A percentile compares a stretch with the other conserved stretches of the same genome.
Evolutionary conservation across 352 stramenopile species (phyloP).

Genomic region (Aphanomyces euteiches): DNA sequence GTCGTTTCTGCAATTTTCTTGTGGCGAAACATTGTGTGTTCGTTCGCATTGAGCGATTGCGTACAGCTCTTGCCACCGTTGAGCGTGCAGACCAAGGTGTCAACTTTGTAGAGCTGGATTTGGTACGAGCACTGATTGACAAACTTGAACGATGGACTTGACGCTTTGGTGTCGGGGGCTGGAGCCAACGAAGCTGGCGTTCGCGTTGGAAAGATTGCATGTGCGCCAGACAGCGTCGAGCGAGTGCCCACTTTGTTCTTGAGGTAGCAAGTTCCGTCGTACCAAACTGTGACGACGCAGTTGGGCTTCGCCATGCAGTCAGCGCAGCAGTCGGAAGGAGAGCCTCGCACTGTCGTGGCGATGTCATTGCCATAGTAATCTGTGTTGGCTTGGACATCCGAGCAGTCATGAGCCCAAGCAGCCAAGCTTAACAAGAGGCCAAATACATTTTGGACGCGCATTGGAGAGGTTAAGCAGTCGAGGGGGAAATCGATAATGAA

Average conservation of each 20-base stretch:
- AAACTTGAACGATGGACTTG: conserved; percentile 8
- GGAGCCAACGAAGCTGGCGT: background rate
- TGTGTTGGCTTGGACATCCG: background rate
- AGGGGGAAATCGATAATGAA: too few species aligned
- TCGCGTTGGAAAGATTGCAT: conserved; percentile 16
- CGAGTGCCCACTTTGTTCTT: conserved; percentile 18
- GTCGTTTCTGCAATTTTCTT: conserved; percentile 27
- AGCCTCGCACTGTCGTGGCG: background rate
- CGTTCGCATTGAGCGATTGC: conserved; percentile 23
- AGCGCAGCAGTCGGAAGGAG: conserved; percentile 11
- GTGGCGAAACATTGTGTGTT: conserved; percentile 34
- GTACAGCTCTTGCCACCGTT: conserved; percentile 25
- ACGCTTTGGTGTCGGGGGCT: background rate
- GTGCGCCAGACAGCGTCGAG: background rate
- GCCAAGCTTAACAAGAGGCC: too few species aligned
- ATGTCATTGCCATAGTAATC: conserved; percentile 28
- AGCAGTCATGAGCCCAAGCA: too few species aligned
- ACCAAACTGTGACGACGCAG: conserved; percentile 21
- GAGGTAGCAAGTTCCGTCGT: conserved; percentile 20
- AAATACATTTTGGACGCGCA: too few species aligned
- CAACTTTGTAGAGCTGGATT: conserved; percentile 34
- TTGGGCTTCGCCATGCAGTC: conserved; percentile 15
- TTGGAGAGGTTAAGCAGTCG: too few species aligned
- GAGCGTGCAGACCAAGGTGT: conserved; percentile 30
- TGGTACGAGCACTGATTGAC: conserved; percentile 33